Conservation (phyloP, 257 asterid genomes). For the Linaria vulgaris region DNA sequence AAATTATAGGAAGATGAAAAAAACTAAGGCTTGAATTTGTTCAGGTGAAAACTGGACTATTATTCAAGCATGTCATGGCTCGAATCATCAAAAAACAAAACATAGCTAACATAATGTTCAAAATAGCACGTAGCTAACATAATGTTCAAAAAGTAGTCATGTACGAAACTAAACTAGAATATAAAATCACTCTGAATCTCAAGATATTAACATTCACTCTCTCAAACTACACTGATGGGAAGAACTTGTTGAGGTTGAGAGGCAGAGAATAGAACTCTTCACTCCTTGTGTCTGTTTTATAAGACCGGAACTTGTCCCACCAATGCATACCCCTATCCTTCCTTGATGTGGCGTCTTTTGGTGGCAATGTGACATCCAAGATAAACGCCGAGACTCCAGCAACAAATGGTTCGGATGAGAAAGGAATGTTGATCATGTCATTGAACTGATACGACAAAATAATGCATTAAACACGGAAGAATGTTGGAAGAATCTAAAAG, state of each 20-base stretch:
- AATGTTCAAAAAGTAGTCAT: not conserved
- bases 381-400: constrained; percentile 68
- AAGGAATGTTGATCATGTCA: constrained; percentile 86
- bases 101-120: not conserved
- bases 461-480: not conserved
- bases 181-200: not conserved
- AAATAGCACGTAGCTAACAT: not conserved
- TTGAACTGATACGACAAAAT: constrained; percentile 53
- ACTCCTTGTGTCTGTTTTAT: constrained; percentile 75
- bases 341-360: constrained; percentile 55
- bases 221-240: constrained; percentile 71
- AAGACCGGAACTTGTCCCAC: constrained; percentile 86
- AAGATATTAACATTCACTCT: not conserved
- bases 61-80: not conserved
- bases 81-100: not conserved
- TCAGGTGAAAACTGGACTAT: not conserved
- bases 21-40: too few species aligned
- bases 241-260: constrained; percentile 84
- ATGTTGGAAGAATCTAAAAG: not conserved
- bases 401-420: constrained; percentile 77
- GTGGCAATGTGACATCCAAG: constrained; percentile 64
- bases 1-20: too few species aligned
- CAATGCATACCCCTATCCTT: constrained; percentile 92
- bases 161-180: not conserved
- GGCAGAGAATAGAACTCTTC: constrained; percentile 91